Evolutionary conservation across 176 grass and related monocot species (phyloP).

Genomic region (Oryza australiensis): DNA sequence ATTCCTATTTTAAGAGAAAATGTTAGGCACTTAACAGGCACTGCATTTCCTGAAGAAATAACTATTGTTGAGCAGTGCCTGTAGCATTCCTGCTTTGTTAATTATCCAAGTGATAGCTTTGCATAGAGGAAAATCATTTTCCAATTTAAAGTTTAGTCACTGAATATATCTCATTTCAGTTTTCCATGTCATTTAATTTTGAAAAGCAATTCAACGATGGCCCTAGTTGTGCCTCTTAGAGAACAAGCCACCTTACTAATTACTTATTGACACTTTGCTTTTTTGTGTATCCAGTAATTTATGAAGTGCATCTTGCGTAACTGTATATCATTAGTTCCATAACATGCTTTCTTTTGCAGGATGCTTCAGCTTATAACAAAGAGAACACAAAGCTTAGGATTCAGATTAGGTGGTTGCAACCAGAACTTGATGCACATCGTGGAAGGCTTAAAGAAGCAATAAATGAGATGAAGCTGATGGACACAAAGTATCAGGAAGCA

Average conservation of each 20-base stretch:
- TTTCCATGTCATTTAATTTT: neutral
- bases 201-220: neutral
- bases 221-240: neutral
- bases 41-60: neutral
- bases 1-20: neutral
- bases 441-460: conserved; percentile 45
- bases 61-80: neutral
- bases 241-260: neutral
- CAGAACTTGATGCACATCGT: conserved; percentile 58
- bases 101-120: neutral
- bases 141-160: neutral
- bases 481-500: conserved; percentile 62
- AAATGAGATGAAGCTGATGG: conserved; percentile 59
- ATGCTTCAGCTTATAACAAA: conserved; percentile 48
- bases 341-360: conserved; percentile 43
- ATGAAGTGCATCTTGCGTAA: neutral
- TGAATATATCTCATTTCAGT: neutral
- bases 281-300: neutral
- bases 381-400: conserved; percentile 59
- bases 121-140: neutral
- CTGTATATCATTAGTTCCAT: neutral
- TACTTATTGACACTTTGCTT: neutral
- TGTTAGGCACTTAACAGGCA: neutral
- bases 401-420: conserved; percentile 40
- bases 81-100: neutral